A percentile compares a stretch with the other conserved stretches of the same genome.
phyloP scores from a whole-genome alignment of 148 eudicot species.

The Polygonum aviculare region DNA sequence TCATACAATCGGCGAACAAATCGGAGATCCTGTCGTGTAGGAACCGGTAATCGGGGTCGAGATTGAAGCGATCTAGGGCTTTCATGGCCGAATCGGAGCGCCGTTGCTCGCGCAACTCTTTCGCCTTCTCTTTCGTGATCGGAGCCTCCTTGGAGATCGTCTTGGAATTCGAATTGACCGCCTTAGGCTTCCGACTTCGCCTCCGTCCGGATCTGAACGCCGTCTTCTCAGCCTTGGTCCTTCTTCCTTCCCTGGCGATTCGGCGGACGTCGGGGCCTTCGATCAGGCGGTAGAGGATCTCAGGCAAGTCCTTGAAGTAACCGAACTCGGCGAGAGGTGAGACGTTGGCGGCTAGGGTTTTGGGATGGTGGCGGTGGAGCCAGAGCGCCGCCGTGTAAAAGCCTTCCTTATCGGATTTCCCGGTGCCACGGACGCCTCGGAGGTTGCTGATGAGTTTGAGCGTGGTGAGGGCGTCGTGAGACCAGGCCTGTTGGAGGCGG shows the following conservation, averaged over 20 bases:
- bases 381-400: conserved; percentile 17
- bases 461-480: conserved; percentile 17
- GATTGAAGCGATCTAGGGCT: conserved; percentile 6
- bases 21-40: conserved; percentile 18
- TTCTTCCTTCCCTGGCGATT: conserved; percentile 1
- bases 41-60: conserved; percentile 17
- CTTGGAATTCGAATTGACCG: neutral
- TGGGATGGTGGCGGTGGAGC: conserved; percentile 19
- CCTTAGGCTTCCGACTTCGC: neutral
- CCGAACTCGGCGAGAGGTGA: conserved; percentile 12
- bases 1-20: conserved; percentile 20
- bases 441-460: conserved; percentile 23
- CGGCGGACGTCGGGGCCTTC: conserved; percentile 15
- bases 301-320: conserved; percentile 23
- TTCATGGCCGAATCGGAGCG: conserved; percentile 11
- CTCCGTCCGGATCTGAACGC: neutral
- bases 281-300: conserved; percentile 16
- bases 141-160: conserved; percentile 2
- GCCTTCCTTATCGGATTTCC: conserved; percentile 22
- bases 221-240: neutral
- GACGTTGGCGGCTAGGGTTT: conserved; percentile 19
- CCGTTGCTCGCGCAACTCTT: conserved; percentile 3
- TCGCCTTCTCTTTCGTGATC: conserved; percentile 9
- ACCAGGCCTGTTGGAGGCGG: conserved; percentile 12
- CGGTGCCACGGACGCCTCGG: conserved; percentile 25